Evolutionary conservation across 177 flowering plant genomes (phyloP), one percentile per base, ranked within the genome.

Genomic region (Vitis hybrid): DNA sequence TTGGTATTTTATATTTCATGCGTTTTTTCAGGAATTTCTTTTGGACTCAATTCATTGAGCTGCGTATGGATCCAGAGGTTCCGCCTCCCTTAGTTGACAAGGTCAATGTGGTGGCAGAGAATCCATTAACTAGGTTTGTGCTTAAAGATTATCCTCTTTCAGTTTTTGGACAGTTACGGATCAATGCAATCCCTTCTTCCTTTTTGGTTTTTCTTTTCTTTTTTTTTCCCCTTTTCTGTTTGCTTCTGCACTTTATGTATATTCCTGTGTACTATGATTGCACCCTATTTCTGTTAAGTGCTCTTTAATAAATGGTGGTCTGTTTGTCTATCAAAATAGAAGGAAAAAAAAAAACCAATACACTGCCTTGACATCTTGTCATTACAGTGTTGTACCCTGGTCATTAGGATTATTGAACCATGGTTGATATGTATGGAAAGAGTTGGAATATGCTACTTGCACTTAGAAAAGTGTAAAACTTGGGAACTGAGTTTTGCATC

Each of bases 21-120:
- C 5, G 10, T 17, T 21, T 21, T 65, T 65, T 56, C n/a, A 64
- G 63, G 67, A 19, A 49, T 17, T 30, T 56, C 18, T 58, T 17
- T 45, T n/a, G 64, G 30, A 18, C 13, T 60, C 45, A 12, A 69
- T 60, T 60, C 56, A 7, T 2, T 19, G 17, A 21, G n/a, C 60
- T 3, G 18, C 56, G 18, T 21, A 78, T 75, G 78, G 76, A 62
- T 60, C 69, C 78, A 1, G 71, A 78, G 65, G 64, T 61, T 64
- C 18, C 65, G 11, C 21, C 64, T 56, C n/a, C 72, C 0, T 6
- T 49, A 59, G 66, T 11, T 60, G 71, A 68, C 14, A 19, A 67
- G 65, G 75, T 13, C 62, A 54, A 68, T 68, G 58, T 48, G 51
- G 54, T 56, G 9, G 58, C 12, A 34, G 76, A 72, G 34, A 56